Evolutionary conservation across 768 basidiomycete genomes (phyloP).

Genomic region (Podaxis sp.): DNA sequence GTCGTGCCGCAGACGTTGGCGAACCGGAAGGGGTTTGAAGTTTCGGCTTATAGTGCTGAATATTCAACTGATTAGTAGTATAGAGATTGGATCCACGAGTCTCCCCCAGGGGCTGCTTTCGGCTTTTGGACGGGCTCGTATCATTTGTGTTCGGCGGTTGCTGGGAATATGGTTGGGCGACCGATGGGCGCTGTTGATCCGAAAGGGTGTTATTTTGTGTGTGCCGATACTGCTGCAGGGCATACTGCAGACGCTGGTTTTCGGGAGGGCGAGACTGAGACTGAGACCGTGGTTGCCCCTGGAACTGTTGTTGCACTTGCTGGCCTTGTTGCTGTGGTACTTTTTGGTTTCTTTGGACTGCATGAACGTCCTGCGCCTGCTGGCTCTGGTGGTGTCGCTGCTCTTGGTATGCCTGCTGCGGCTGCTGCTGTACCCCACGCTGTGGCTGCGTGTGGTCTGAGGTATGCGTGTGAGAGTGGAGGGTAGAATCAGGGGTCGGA

Average conservation of each 20-base stretch:
- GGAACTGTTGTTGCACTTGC: conserved; percentile 3
- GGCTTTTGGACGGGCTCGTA: neutral
- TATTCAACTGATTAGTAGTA: conserved; percentile 4
- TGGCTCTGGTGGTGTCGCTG: conserved; percentile 4
- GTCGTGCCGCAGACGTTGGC: neutral
- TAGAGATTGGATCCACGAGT: neutral
- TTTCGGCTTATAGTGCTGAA: conserved; percentile 2
- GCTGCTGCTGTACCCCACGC: neutral
- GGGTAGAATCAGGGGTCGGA: conserved; percentile 23
- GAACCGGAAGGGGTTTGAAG: neutral
- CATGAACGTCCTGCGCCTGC: neutral
- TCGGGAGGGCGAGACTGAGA: neutral
- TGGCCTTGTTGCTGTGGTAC: neutral
- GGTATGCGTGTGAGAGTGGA: conserved; percentile 27
- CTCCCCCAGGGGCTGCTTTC: neutral
- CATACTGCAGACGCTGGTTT: neutral
- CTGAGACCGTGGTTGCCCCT: neutral
- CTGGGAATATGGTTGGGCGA: neutral
- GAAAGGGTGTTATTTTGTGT: conserved; percentile 10
- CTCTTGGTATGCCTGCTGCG: conserved; percentile 17
- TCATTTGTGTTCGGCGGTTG: neutral
- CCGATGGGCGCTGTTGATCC: neutral
- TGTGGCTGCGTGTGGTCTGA: conserved; percentile 25
- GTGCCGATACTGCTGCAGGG: conserved; percentile 13
- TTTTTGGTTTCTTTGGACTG: neutral